Base-by-base conservation (phyloP, 1,284 basidiomycete genomes). In the Hortiboletus rubellus region DNA sequence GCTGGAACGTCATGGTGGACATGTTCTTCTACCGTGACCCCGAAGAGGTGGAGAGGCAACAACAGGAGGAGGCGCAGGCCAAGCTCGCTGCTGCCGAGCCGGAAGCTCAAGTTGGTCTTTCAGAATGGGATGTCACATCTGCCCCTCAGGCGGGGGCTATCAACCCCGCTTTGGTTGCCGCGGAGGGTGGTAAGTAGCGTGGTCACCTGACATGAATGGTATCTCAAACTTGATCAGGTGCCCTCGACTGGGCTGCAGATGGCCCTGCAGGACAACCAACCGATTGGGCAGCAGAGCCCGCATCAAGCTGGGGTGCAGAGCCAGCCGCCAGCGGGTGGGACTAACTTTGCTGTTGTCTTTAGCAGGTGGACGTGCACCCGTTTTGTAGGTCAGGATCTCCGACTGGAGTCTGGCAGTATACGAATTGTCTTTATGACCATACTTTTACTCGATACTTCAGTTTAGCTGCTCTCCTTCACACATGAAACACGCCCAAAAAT, bases 11-110 rank as follows among this genome's bases (percentile, higher is more conserved):
- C 75, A 98, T 99, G 91, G 94, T 96, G 68, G 96, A 98, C 81
- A 95, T 98, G 93, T 98, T 98, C 94, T 98, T 98, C 90, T 99
- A 98, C 89, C 94, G 96, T 72, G 96, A 98, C 81, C 95, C 96
- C 62, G 96, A 98, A 76, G 96, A 98, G 81, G 91, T 97, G 67
- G 96, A 98, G 87, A 93, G 91, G 78, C 95, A 98, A 80, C 90
- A 92, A 71, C 87, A 92, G 74, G 94, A 95, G 75, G 92, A 94
- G 77, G 91, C 91, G 46, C 87, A 90, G 66, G 91, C 90, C 64
- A 92, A 91, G 77, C 82, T 85, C 46, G 82, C 82, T 59, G 82
- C 82, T 61, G 81, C 81, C 58, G 82, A 78, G 63, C 82, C 82
- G 60, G 84, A 81, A 61, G 82, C 79, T 18, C 68, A 45, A 58